Evolutionary conservation across 257 asterid species (phyloP).

Genomic region (Nicotiana benthamiana): DNA sequence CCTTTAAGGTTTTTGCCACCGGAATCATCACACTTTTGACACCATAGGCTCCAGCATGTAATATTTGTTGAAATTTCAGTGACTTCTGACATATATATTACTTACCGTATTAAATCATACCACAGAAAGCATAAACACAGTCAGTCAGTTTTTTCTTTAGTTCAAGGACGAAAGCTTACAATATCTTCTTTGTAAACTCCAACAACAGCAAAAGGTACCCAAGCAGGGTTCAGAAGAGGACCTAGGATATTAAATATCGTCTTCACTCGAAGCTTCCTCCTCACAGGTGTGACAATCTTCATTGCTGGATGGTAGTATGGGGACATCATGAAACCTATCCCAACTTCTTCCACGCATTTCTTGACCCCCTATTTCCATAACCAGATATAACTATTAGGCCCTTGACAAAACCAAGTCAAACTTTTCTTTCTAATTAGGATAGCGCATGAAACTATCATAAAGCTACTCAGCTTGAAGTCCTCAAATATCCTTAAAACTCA

Average conservation of each 20-base stretch:
- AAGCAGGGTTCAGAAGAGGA: slow-evolving; percentile 55
- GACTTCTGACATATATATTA: neutral
- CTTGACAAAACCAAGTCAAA: neutral
- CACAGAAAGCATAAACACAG: neutral
- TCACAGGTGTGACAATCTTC: slow-evolving; percentile 55
- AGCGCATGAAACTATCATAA: neutral
- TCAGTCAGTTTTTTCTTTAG: neutral
- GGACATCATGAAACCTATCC: slow-evolving; percentile 73
- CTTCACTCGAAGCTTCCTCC: slow-evolving; percentile 62
- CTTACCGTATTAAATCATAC: neutral
- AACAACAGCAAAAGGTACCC: slow-evolving; percentile 61
- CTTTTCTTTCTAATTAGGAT: neutral
- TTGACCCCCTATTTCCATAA: slow-evolving; percentile 36
- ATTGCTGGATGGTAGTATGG: slow-evolving; percentile 65
- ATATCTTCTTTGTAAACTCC: slow-evolving; percentile 57
- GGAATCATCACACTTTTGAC: neutral
- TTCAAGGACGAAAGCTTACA: slow-evolving; percentile 24
- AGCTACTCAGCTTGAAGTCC: too few relatives aligned
- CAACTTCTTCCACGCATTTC: slow-evolving; percentile 50
- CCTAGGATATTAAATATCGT: slow-evolving; percentile 66
- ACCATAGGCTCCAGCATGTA: neutral
- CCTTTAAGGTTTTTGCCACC: neutral
- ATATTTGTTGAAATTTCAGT: too few relatives aligned
- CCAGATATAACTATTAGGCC: too few relatives aligned
- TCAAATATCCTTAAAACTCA: too few relatives aligned